Percentiles rank a stretch among this genome's conserved stretches.
Evolutionary conservation across 2,329 filamentous ascomycete genomes (phyloP).

Genomic region (Colletotrichum agaves): DNA sequence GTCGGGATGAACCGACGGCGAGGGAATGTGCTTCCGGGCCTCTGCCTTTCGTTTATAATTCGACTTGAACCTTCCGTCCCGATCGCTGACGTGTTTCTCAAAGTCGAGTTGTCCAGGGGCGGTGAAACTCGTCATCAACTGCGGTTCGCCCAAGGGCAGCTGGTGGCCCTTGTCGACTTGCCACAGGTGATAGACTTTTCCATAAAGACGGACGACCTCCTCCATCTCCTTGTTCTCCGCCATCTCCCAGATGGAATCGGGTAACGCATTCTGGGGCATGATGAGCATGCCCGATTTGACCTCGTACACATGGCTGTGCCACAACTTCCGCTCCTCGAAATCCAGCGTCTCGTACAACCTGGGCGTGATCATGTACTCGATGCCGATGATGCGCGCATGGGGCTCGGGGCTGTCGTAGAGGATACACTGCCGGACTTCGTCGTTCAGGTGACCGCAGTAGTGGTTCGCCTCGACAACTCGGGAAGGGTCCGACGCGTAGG

Average conservation of each 20-base stretch:
- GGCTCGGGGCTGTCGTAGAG: constrained; percentile 79
- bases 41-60: constrained; percentile 58
- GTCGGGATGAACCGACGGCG: constrained; percentile 53
- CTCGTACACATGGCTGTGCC: constrained; percentile 82
- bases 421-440: constrained; percentile 84
- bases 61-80: constrained; percentile 58
- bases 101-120: constrained; percentile 61
- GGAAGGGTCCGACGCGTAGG: constrained; percentile 77
- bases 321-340: constrained; percentile 75
- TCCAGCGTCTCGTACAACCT: constrained; percentile 74
- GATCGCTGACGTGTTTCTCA: constrained; percentile 53
- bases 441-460: constrained; percentile 81
- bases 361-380: constrained; percentile 88
- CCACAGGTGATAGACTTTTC: constrained; percentile 89
- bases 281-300: constrained; percentile 84
- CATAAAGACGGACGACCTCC: constrained; percentile 78
- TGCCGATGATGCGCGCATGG: constrained; percentile 79
- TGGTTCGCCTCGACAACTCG: constrained; percentile 83
- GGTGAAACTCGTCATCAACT: constrained; percentile 66
- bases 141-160: constrained; percentile 62
- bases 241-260: constrained; percentile 74
- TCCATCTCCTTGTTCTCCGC: constrained; percentile 86
- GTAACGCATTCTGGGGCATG: constrained; percentile 73
- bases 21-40: constrained; percentile 53
- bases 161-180: constrained; percentile 79